Conservation (phyloP, 495 filamentous ascomycete genomes). For the Hypoxylon lenormandii region DNA sequence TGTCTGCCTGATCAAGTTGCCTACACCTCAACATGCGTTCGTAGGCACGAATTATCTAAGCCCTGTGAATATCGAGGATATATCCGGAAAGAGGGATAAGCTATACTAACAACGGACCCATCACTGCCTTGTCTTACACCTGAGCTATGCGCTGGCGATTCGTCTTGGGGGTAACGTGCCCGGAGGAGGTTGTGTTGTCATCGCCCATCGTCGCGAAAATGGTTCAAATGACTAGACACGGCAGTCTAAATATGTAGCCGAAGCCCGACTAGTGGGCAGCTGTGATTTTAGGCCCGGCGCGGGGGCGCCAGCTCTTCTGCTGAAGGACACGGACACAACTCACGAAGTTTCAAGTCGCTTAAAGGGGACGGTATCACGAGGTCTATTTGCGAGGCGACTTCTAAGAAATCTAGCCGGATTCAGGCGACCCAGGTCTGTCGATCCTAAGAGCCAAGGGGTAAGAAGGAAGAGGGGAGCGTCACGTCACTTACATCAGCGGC, state of each 20-base stretch:
- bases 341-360: slow-evolving; percentile 40
- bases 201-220: slow-evolving; percentile 44
- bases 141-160: slow-evolving; percentile 44
- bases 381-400: slow-evolving; percentile 34
- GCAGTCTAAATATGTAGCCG: slow-evolving; percentile 19
- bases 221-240: slow-evolving; percentile 43
- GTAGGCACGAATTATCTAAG: slow-evolving; percentile 9
- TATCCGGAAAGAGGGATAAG: slow-evolving; percentile 25
- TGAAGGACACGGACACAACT: slow-evolving; percentile 15
- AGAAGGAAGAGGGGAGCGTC: not conserved
- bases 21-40: slow-evolving; percentile 5
- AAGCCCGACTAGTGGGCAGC: slow-evolving; percentile 19
- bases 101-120: slow-evolving; percentile 1
- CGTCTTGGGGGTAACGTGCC: slow-evolving; percentile 40
- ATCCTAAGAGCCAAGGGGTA: slow-evolving; percentile 12
- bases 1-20: slow-evolving; percentile 40
- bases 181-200: slow-evolving; percentile 40
- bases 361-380: slow-evolving; percentile 42
- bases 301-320: slow-evolving; percentile 40
- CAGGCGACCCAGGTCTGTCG: slow-evolving; percentile 34
- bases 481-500: slow-evolving; percentile 13
- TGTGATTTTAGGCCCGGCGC: slow-evolving; percentile 30
- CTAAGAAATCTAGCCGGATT: slow-evolving; percentile 41
- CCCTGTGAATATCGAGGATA: slow-evolving; percentile 9
- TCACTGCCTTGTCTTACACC: slow-evolving; percentile 31